These are phyloP conservation scores for Talaromyces sp. DNA, from an alignment of 2,329 filamentous ascomycete species.

Conservation along the genomic window DNA sequence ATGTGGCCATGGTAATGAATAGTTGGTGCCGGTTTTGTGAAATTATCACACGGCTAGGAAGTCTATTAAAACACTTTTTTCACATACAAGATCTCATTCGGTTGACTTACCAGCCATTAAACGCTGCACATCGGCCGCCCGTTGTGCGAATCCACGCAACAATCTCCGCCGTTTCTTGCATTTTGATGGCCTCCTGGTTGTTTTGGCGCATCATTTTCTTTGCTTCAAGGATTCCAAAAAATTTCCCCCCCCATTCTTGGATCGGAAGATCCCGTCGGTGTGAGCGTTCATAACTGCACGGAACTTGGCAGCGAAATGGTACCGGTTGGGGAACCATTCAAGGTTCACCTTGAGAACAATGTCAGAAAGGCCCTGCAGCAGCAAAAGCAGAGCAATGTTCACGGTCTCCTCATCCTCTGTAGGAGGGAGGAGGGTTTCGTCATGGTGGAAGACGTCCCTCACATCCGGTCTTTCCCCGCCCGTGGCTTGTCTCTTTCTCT, in stretches of 20 bases:
- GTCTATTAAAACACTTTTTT: too few relatives aligned
- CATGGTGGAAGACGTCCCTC: too few relatives aligned
- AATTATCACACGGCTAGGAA: not conserved
- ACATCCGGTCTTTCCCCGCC: too few relatives aligned
- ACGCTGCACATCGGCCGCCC: too few relatives aligned
- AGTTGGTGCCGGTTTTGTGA: not conserved
- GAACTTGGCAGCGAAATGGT: not conserved
- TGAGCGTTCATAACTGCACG: not conserved
- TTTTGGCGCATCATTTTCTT: not conserved
- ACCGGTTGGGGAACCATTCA: not conserved
- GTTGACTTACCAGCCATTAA: not conserved
- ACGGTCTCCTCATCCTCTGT: not conserved
- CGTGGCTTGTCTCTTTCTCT: too few relatives aligned
- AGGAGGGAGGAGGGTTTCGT: too few relatives aligned
- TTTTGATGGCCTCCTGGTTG: not conserved
- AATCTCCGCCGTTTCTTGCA: not conserved
- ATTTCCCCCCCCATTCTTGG: not conserved
- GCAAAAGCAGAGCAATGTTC: not conserved
- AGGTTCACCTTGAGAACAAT: not conserved
- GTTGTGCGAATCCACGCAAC: not conserved
- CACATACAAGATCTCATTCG: too few relatives aligned
- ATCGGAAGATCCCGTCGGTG: not conserved
- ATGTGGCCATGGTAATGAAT: not conserved
- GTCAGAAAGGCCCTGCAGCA: not conserved
- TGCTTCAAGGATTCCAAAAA: not conserved